Evolutionary conservation across 176 grass and related monocot genomes (phyloP).

Genomic region (Rhynchospora tenuis): DNA sequence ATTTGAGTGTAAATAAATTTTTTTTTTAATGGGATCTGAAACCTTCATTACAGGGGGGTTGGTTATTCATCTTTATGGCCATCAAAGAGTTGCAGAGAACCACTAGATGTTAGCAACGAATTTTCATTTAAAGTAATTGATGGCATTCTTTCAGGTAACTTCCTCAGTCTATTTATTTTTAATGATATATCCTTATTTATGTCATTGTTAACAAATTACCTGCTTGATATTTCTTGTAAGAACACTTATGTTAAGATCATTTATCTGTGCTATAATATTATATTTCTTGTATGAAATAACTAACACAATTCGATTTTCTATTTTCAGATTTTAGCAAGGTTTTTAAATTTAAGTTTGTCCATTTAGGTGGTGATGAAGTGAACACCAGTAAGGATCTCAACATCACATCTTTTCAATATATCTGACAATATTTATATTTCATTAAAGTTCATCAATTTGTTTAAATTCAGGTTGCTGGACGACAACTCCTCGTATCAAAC

Average conservation of each 20-base stretch:
- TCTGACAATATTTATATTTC: not conserved
- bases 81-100: constrained; percentile 64
- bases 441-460: not conserved
- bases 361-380: constrained; percentile 94
- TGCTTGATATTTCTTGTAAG: not conserved
- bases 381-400: constrained; percentile 62
- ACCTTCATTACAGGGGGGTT: constrained; percentile 42
- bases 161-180: not conserved
- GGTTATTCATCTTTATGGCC: constrained; percentile 78
- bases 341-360: constrained; percentile 95
- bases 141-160: constrained; percentile 93
- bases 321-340: constrained; percentile 93
- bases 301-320: not conserved
- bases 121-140: constrained; percentile 86
- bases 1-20: not conserved
- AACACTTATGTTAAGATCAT: not conserved
- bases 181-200: not conserved
- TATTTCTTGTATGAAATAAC: not conserved
- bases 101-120: constrained; percentile 85
- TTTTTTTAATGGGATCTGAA: not conserved
- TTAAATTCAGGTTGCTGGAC: constrained; percentile 68
- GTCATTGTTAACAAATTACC: not conserved
- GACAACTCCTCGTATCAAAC: constrained; percentile 50
- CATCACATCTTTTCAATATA: not conserved
- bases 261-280: not conserved